Percentiles rank a stretch among this genome's conserved stretches.
Conservation (phyloP, 768 basidiomycete genomes). For the Tubosaeta brunneosetosa region DNA sequence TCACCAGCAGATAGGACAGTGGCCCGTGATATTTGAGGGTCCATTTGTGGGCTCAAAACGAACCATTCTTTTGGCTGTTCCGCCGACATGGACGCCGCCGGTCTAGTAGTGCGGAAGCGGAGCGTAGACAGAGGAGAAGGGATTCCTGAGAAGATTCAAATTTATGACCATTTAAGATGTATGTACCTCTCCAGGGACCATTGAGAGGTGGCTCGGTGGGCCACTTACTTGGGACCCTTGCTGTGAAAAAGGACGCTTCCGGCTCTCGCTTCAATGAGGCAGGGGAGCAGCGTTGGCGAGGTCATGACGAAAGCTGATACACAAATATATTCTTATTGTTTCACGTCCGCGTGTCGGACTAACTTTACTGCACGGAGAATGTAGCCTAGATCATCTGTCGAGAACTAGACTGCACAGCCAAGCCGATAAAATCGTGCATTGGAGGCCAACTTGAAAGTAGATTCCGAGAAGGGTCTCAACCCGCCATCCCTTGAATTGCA, state of each 20-base stretch:
- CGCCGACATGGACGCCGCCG: not conserved
- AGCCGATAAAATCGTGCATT: too few species aligned
- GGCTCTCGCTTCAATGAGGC: too few species aligned
- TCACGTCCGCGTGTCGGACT: not conserved
- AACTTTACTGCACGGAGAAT: not conserved
- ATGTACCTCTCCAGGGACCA: not conserved
- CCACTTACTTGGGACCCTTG: not conserved
- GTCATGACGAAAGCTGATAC: not conserved
- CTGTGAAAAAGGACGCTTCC: not conserved
- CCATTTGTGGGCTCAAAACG: not conserved
- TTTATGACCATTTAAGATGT: too few species aligned
- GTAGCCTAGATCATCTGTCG: too few species aligned
- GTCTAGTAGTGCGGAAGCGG: too few species aligned
- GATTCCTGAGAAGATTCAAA: too few species aligned
- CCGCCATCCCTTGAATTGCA: too few species aligned
- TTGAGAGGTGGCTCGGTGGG: not conserved
- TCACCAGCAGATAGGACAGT: constrained; percentile 9
- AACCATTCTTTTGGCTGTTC: not conserved
- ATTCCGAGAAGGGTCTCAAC: too few species aligned
- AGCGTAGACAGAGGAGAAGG: not conserved
- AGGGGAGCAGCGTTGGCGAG: not conserved
- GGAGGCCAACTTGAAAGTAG: too few species aligned
- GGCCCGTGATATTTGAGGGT: constrained; percentile 1
- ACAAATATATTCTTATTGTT: not conserved
- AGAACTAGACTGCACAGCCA: too few species aligned